Base-by-base conservation (phyloP, 345 rosid species). In the Rhizophora apiculata region DNA sequence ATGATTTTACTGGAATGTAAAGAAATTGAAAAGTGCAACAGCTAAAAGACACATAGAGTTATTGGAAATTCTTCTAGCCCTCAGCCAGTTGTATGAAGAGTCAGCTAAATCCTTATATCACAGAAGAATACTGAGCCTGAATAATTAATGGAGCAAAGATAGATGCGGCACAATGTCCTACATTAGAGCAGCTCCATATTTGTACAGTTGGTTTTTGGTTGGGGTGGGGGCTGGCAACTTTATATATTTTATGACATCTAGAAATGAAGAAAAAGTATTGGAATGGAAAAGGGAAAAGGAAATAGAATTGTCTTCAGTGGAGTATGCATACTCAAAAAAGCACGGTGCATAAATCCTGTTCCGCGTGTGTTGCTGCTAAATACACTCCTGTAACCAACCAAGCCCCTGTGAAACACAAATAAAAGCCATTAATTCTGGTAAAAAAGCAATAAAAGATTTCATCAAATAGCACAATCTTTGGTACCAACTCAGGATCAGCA, bases 291-390 rank as follows among this genome's bases (percentile, higher is more conserved):
- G 24, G 29, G 57, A 37, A 18, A 46, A 16, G 52, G 68, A 52
- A 36, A 51, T 19, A 67, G 65, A 36, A 61, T 54, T 62, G 53
- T 53, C 34, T 51, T 49, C 29, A 67, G 65, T 37, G 67, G 55
- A 76, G 77, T 29, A 68, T 32, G 39, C 91, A 65, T 92, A 95
- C 99, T 76, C 74, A 86, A 79, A 80, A 95, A 95, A 85, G 99
- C 97, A 67, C 99, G 93, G 65, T 92, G 99, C 99, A 95, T 95
- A 78, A 92, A 95, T 79, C 97, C 97, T 72, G 92, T 85, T 83
- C 99, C 99, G 72, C 96, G 96, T 5, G 97, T 92, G 81, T 85
- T 96, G 72, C 97, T 92, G 87, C 96, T 95, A 86, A 95, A 95
- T 77, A 95, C 92, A 82, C 96, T 90, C 80, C 96, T 87, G 85